Evolutionary conservation across 139 green algal genomes (phyloP).

Genomic region (Chlamydomonas schloesseri): DNA sequence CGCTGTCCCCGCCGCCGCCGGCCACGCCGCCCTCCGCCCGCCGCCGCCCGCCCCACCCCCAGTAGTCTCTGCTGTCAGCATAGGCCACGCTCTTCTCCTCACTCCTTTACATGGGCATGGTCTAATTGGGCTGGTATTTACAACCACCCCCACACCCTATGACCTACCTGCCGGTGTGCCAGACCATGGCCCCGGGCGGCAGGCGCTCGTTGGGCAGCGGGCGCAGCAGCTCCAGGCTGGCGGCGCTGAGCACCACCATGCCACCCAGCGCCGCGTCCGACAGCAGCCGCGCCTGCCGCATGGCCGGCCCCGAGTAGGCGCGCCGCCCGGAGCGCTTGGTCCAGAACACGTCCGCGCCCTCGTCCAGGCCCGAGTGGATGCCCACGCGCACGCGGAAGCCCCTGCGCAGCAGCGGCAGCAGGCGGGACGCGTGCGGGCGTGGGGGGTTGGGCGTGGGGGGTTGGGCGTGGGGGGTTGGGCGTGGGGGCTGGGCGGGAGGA

Average conservation of each 20-base stretch:
- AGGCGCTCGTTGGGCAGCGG: conserved; percentile 35
- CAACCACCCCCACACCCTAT: no score
- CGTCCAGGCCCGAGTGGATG: conserved; percentile 24
- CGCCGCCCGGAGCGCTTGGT: conserved; percentile 21
- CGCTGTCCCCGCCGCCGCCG: no score
- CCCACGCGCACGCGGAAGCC: conserved; percentile 31
- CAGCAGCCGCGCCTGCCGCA: conserved; percentile 18
- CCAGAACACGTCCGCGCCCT: conserved; percentile 11
- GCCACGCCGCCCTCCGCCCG: no score
- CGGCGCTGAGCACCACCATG: conserved; percentile 12
- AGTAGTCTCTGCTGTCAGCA: no score
- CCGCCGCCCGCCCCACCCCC: no score
- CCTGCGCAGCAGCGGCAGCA: not conserved
- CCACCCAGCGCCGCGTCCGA: conserved; percentile 26
- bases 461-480: no score
- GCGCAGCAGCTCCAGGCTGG: conserved; percentile 8
- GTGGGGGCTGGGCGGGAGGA: no score
- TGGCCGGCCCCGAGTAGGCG: conserved; percentile 20
- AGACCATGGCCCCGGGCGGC: conserved; percentile 6
- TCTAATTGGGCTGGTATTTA: no score
- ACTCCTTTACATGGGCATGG: no score
- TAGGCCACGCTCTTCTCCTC: no score
- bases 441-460: not conserved
- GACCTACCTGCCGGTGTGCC: conserved; percentile 11
- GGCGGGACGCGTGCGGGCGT: not conserved